Conservation (phyloP, 2,329 filamentous ascomycete species). For the Thermoascus crustaceus region DNA sequence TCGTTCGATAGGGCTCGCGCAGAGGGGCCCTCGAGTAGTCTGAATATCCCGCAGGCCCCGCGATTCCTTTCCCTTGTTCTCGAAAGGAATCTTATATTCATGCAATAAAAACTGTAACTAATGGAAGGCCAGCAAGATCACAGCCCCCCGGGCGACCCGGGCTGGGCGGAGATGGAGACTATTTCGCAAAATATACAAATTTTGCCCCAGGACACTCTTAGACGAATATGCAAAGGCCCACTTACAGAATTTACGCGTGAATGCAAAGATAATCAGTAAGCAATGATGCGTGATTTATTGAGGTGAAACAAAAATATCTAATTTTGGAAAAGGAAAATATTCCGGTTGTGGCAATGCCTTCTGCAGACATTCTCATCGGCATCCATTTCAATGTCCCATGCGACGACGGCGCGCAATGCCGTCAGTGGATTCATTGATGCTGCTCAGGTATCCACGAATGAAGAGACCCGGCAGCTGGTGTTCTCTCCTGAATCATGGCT, state of each 20-base stretch:
- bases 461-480: conserved; percentile 24
- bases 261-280: conserved; percentile 27
- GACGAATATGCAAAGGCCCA: conserved; percentile 27
- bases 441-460: conserved; percentile 22
- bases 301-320: not conserved
- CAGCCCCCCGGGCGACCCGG: conserved; percentile 8
- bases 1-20: too few relatives aligned
- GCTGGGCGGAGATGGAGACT: conserved; percentile 20
- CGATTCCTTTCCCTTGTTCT: too few relatives aligned
- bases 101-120: too few relatives aligned
- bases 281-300: not conserved
- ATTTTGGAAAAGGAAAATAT: conserved; percentile 20
- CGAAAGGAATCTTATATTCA: too few relatives aligned
- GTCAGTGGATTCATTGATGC: conserved; percentile 37
- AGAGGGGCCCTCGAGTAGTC: too few relatives aligned
- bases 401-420: conserved; percentile 37
- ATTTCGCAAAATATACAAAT: conserved; percentile 27
- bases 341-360: conserved; percentile 31
- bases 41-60: too few relatives aligned
- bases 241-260: conserved; percentile 25
- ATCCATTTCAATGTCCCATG: conserved; percentile 32
- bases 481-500: conserved; percentile 31
- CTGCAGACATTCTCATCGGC: conserved; percentile 33
- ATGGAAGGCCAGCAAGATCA: conserved; percentile 11
- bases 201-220: conserved; percentile 25